phyloP scores from a whole-genome alignment of 768 basidiomycete species.

The Saitozyma podzolica region DNA sequence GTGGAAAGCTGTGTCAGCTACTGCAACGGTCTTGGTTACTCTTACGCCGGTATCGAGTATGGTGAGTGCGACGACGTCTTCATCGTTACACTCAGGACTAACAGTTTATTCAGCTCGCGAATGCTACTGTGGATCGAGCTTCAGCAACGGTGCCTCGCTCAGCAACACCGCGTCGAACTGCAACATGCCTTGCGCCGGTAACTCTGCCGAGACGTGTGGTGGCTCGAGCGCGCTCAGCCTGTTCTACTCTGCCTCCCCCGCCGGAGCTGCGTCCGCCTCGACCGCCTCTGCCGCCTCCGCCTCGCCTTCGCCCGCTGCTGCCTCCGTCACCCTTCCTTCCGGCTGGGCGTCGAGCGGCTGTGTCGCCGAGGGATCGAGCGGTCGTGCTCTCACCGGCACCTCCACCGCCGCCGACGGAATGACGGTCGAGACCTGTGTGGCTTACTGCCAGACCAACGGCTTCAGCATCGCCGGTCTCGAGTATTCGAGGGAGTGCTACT shows the following conservation, averaged over 20 bases:
- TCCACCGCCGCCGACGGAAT: constrained; percentile 24
- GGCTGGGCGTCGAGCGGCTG: background rate
- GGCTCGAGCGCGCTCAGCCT: constrained; percentile 28
- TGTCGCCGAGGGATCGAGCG: constrained; percentile 28
- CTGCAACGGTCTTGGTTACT: constrained; percentile 23
- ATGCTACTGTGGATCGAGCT: constrained; percentile 43
- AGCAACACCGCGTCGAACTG: constrained; percentile 21
- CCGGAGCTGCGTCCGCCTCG: background rate
- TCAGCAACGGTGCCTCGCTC: constrained; percentile 32
- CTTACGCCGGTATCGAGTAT: constrained; percentile 35
- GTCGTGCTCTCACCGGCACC: constrained; percentile 42
- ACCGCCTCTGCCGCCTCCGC: constrained; percentile 14
- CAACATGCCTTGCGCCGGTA: constrained; percentile 43
- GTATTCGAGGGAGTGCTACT: constrained; percentile 34
- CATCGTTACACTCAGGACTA: no score
- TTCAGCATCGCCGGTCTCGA: constrained; percentile 22
- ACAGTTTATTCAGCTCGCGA: constrained; percentile 22
- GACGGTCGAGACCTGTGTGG: constrained; percentile 33
- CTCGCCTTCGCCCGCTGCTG: constrained; percentile 13
- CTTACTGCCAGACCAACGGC: constrained; percentile 30
- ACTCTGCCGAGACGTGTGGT: constrained; percentile 26
- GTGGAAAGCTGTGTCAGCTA: constrained; percentile 25
- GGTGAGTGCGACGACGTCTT: constrained; percentile 4
- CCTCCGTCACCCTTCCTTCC: constrained; percentile 7
- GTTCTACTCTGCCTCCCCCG: constrained; percentile 7